A percentile compares a stretch with the other conserved stretches of the same genome.
phyloP scores from a whole-genome alignment of 2,329 filamentous ascomycete genomes.

The Xylaria sp. region DNA sequence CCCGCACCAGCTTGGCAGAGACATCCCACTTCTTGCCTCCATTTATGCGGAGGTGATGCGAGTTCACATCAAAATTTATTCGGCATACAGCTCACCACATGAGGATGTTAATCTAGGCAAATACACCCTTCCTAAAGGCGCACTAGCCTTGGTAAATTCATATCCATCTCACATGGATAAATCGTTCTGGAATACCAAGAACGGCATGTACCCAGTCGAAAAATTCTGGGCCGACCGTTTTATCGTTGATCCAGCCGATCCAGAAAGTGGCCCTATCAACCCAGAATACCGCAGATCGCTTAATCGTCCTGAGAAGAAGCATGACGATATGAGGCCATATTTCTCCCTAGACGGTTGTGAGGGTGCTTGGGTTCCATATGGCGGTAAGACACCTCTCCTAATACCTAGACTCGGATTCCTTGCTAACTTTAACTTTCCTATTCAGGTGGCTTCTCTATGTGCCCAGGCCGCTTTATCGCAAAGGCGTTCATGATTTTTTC shows the following conservation, averaged over 20 bases:
- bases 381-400: slow-evolving; percentile 31
- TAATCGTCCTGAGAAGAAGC: slow-evolving; percentile 20
- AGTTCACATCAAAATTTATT: slow-evolving; percentile 37
- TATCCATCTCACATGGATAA: slow-evolving; percentile 37
- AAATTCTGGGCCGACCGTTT: slow-evolving; percentile 43
- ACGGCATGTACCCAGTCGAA: slow-evolving; percentile 38
- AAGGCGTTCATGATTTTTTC: slow-evolving; percentile 36
- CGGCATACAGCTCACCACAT: slow-evolving; percentile 35
- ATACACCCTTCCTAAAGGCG: slow-evolving; percentile 37
- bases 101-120: slow-evolving; percentile 38
- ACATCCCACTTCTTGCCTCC: slow-evolving; percentile 39
- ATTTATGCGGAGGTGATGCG: slow-evolving; percentile 42
- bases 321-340: slow-evolving; percentile 30
- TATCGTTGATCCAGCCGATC: slow-evolving; percentile 38
- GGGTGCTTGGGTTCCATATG: slow-evolving; percentile 40
- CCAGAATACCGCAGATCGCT: slow-evolving; percentile 17
- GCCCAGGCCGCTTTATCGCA: slow-evolving; percentile 39
- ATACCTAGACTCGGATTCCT: not conserved
- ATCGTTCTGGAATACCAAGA: slow-evolving; percentile 41
- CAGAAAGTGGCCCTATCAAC: slow-evolving; percentile 38
- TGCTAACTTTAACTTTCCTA: slow-evolving; percentile 4
- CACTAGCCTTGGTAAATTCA: slow-evolving; percentile 36
- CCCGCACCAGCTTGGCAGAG: slow-evolving; percentile 29
- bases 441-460: slow-evolving; percentile 37
- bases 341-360: slow-evolving; percentile 38